These are phyloP conservation scores for Wickerhamiella allomyrinae DNA, from an alignment of 805 yeast genomes.

Conservation along the genomic window DNA sequence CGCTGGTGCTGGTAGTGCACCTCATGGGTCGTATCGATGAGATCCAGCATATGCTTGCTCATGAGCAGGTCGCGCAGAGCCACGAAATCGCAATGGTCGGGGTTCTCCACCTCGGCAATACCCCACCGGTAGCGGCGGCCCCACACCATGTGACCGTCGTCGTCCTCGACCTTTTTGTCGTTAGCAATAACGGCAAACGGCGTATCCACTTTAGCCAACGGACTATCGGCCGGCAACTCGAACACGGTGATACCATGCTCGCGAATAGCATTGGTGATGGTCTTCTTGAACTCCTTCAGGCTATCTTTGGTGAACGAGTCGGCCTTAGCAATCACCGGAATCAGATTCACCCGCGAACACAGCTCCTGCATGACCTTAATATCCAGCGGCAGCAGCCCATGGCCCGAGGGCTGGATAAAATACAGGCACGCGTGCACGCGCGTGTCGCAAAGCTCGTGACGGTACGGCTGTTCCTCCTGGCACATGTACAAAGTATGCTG, in stretches of 20 bases:
- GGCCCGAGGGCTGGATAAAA: conserved; percentile 85
- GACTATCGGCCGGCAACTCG: conserved; percentile 35
- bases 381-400: conserved; percentile 74
- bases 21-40: conserved; percentile 62
- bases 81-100: conserved; percentile 60
- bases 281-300: conserved; percentile 50
- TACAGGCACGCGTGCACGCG: conserved; percentile 85
- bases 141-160: conserved; percentile 48
- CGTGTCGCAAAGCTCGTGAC: conserved; percentile 42
- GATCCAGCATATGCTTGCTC: conserved; percentile 60
- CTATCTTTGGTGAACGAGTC: conserved; percentile 68
- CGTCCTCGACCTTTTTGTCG: conserved; percentile 42
- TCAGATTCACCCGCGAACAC: conserved; percentile 66
- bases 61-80: conserved; percentile 50
- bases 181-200: conserved; percentile 58
- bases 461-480: conserved; percentile 82
- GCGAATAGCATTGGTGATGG: conserved; percentile 66
- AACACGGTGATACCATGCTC: conserved; percentile 67
- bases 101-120: conserved; percentile 65
- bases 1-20: conserved; percentile 71
- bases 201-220: conserved; percentile 53
- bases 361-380: conserved; percentile 77
- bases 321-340: conserved; percentile 82
- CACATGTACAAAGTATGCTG: conserved; percentile 81
- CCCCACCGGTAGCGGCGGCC: conserved; percentile 90